Evolutionary conservation across 768 basidiomycete genomes (phyloP).

Genomic region (Termitomyces heimii): DNA sequence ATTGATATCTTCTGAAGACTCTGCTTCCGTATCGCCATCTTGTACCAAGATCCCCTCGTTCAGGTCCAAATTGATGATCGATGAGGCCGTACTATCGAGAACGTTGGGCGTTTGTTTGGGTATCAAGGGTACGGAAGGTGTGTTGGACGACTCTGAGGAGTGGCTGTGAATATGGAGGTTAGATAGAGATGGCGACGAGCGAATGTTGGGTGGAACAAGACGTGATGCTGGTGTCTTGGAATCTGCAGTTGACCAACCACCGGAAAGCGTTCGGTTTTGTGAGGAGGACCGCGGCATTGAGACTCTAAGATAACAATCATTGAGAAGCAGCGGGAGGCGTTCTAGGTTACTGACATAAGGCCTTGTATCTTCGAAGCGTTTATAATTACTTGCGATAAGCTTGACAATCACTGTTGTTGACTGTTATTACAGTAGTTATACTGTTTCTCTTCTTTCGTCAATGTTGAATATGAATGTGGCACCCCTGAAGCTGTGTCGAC

Average conservation of each 20-base stretch:
- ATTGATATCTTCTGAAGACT: conserved; percentile 47
- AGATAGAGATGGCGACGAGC: conserved; percentile 50
- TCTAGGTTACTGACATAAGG: neutral
- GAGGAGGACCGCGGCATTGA: conserved; percentile 24
- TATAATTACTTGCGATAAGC: neutral
- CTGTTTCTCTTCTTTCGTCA: neutral
- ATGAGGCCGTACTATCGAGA: conserved; percentile 65
- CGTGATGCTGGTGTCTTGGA: conserved; percentile 42
- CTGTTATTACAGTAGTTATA: neutral
- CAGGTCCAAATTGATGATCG: conserved; percentile 60
- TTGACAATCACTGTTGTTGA: neutral
- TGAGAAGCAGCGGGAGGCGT: neutral
- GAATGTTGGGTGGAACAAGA: conserved; percentile 46
- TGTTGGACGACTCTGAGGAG: conserved; percentile 26
- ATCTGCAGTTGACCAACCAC: conserved; percentile 3
- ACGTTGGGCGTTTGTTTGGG: conserved; percentile 21
- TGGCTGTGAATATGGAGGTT: conserved; percentile 53
- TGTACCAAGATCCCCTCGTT: conserved; percentile 67
- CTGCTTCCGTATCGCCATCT: conserved; percentile 59
- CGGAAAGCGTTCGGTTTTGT: conserved; percentile 10
- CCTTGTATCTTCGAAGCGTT: neutral
- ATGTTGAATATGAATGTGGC: neutral
- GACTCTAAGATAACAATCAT: neutral
- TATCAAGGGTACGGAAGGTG: conserved; percentile 23
- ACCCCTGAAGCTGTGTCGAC: no score